Base-by-base conservation (phyloP, 495 filamentous ascomycete genomes). In the Hypoxylon cercidicola region DNA sequence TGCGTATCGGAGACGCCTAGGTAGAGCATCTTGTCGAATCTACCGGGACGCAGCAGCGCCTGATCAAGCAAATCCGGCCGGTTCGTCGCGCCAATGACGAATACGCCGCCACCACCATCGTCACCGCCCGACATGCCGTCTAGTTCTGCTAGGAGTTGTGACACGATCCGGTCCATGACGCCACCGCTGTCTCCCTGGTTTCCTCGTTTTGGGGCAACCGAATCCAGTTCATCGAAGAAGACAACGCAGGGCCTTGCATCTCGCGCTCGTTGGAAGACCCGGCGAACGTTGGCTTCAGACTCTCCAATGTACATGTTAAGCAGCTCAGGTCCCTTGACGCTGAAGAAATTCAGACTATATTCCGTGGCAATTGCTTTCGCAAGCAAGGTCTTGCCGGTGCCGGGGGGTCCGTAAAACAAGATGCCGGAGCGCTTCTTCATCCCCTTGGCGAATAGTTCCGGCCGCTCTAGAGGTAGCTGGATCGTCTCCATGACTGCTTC, bases 291-390 rank as follows among this genome's bases (percentile, higher is more conserved):
- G 45, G 96, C 96, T 81, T 99, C 95, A 8, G 93, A 97, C 76
- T 98, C 95, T 77, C 95, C 95, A 73, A 99, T 98, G 72, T 99
- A 99, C 95, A 98, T 99, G 72, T 99, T 99, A 15, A 99, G 87
- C 68, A 99, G 76, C 78, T 99, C 95, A 1, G 95, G 95, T 1
- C 95, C 95, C 77, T 99, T 99, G 76, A 99, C 92, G 49, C 89
- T 93, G 86, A 99, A 98, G 83, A 99, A 99, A 66, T 99, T 99
- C 71, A 99, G 85, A 49, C 91, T 96, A 81, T 97, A 98, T 68
- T 98, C 95, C 0, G 96, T 98, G 1, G 95, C 95, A 70, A 99
- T 98, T 37, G 95, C 95, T 79, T 98, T 98, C 32, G 95, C 95
- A 23, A 99, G 85, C 19, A 99, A 79, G 0, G 95, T 99, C 79